Evolutionary conservation across 768 basidiomycete species (phyloP), one percentile per base, ranked within the genome.

Genomic region (Amanita pseudoporphyria): DNA sequence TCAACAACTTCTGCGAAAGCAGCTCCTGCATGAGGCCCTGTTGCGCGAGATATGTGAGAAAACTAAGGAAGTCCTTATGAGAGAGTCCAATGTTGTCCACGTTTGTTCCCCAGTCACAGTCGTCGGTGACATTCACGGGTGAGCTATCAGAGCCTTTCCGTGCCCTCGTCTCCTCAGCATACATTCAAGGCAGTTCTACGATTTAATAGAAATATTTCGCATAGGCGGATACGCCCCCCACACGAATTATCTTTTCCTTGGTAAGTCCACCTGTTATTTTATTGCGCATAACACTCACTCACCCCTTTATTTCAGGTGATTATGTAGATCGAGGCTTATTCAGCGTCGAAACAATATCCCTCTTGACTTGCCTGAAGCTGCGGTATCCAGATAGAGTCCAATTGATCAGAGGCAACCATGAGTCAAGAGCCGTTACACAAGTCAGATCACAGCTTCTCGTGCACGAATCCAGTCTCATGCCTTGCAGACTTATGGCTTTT

Each of bases 121-220:
- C 24, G 96, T 98, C 33, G 96, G 96, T 45, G 96, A 99, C 64
- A 98, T 99, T 43, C 96, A 99, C 64, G 96, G 93, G 93, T 96
- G 70, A 77, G 88, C 71, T 60, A 57, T 53, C 32, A 39, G 48
- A 36, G 47, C 42, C 2, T 45, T 52, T 49, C 30, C 37, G 26
- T 18, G 42, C 44, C 38, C 45, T 51, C 51, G 31, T 48, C 51
- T 56, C 57, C 64, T 70, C 58, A 73, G 67, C 61, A 56, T 57
- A 58, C 58, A 57, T 60, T 67, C 66, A 80, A 96, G 95, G 52
- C 95, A 99, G 78, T 99, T 99, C 69, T 95, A 98, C 71, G 95
- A 99, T 73, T 78, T 99, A 58, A 88, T 98, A 65, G 95, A 99
- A 67, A 97, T 97, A 63, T 99, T 99, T 61, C 82, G 94, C 44